Evolutionary conservation across 2,329 filamentous ascomycete genomes (phyloP), one percentile per base, ranked within the genome.

Genomic region (Exophiala aquamarina): DNA sequence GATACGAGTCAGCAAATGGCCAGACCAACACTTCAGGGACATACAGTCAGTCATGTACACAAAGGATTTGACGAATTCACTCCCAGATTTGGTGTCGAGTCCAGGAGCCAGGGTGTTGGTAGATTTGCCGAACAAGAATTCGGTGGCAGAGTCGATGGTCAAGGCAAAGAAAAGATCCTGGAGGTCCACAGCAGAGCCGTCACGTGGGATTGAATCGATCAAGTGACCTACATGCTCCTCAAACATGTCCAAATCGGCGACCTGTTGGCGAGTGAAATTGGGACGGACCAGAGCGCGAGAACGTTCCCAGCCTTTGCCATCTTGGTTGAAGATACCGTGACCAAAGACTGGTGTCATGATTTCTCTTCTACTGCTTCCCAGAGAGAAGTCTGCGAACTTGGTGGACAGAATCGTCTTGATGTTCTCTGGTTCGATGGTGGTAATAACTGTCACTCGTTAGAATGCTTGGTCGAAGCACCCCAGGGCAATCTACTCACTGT

Each of bases 141-240:
- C 81, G 0, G 83, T 87, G 0, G 83, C 81, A 0, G 81, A 78
- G 51, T 87, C 83, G 14, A 87, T 71, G 0, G 83, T 85, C 59
- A 86, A 73, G 43, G 76, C 74, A 59, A 86, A 86, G 59, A 86
- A 83, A 7, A 54, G 32, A 9, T 77, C 73, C 57, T 81, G 78
- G 20, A 87, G 67, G 55, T 87, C 78, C 8, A 86, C 73, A 0
- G 71, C 74, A 2, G 70, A 65, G 37, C 82, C 74, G 47, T 78
- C 68, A 0, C 62, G 62, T 0, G 82, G 81, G 7, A 89, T 73
- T 17, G 75, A 73, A n/a, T 72, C 68, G 19, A 87, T 70, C 47
- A 89, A 67, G 19, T 76, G 70, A 23, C 71, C 64, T 13, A 84
- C 70, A 65, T 86, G 82, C 2, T 63, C 66, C 57, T 87, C 83